Percentiles rank a stretch among this genome's conserved stretches.
These are phyloP conservation scores for Ophiostoma novo-ulmi DNA, from an alignment of 2,329 filamentous ascomycete genomes.

Conservation along the genomic window DNA sequence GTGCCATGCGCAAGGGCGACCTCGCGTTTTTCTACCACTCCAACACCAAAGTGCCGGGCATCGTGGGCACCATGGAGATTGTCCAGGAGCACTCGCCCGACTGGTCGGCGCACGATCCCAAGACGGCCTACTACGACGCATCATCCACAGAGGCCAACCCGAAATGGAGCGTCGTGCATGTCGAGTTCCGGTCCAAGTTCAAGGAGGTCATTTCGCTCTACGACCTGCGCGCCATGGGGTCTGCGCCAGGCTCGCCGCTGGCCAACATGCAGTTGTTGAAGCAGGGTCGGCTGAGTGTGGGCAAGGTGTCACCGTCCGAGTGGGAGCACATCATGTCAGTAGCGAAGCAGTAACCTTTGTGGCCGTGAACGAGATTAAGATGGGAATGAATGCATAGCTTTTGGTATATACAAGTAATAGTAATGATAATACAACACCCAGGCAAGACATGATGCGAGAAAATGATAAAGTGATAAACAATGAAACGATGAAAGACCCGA, in stretches of 20 bases:
- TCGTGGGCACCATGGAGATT: slow-evolving; percentile 84
- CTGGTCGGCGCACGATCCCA: slow-evolving; percentile 63
- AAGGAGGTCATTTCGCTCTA: slow-evolving; percentile 62
- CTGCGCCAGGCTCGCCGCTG: slow-evolving; percentile 48
- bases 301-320: slow-evolving; percentile 57
- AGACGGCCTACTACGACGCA: slow-evolving; percentile 76
- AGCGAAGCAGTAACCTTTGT: slow-evolving; percentile 34
- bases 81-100: slow-evolving; percentile 79
- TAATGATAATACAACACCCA: slow-evolving; percentile 2
- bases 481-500: not conserved
- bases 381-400: slow-evolving; percentile 5
- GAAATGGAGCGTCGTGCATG: slow-evolving; percentile 85
- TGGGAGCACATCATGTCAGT: slow-evolving; percentile 59
- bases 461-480: not conserved
- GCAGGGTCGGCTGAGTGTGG: slow-evolving; percentile 77
- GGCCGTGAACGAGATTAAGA: not conserved
- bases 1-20: slow-evolving; percentile 85
- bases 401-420: slow-evolving; percentile 14
- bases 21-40: slow-evolving; percentile 96
- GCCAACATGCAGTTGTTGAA: slow-evolving; percentile 78
- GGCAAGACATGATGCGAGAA: not conserved
- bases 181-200: slow-evolving; percentile 82
- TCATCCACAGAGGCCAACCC: slow-evolving; percentile 64
- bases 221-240: slow-evolving; percentile 61
- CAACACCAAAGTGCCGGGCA: slow-evolving; percentile 82